These are phyloP conservation scores for Zymoseptoria tritici DNA, from an alignment of 2,329 filamentous ascomycete species.

Conservation along the genomic window DNA sequence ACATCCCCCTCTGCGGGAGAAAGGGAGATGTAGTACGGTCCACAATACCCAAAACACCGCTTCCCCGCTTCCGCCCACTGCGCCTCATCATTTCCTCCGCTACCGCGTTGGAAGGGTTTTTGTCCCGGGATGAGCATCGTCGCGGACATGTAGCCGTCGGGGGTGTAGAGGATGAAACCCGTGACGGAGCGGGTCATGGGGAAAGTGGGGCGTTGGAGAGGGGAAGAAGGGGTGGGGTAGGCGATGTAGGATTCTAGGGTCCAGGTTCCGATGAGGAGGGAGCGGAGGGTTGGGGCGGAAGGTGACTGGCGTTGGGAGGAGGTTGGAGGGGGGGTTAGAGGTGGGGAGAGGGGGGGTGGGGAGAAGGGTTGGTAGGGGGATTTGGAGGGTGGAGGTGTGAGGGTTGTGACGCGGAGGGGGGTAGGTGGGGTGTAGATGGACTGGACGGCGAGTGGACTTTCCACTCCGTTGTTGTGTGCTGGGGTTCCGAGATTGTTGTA, in stretches of 20 bases:
- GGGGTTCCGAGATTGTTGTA: no score
- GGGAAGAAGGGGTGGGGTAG: conserved; percentile 31
- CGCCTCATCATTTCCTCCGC: conserved; percentile 30
- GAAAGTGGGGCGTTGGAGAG: conserved; percentile 28
- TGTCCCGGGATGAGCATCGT: conserved; percentile 34
- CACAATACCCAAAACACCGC: conserved; percentile 31
- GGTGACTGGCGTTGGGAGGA: not conserved
- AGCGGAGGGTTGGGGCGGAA: conserved; percentile 16
- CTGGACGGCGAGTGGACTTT: no score
- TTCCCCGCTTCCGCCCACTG: conserved; percentile 35
- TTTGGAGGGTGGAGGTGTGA: no score
- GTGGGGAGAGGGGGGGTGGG: no score
- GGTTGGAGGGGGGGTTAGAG: no score
- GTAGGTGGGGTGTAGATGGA: no score
- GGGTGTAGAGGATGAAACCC: conserved; percentile 34
- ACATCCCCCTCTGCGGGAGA: no score
- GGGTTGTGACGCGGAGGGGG: no score
- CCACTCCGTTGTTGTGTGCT: no score
- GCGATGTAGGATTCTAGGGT: conserved; percentile 33
- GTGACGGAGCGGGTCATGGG: conserved; percentile 33
- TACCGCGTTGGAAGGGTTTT: conserved; percentile 28
- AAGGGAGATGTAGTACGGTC: conserved; percentile 33
- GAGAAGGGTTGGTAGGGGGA: no score
- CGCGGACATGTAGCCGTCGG: conserved; percentile 34
- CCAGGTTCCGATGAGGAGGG: conserved; percentile 32